Conservation (phyloP, 495 filamentous ascomycete genomes). For the Hyphodiscus hymeniophilus region DNA sequence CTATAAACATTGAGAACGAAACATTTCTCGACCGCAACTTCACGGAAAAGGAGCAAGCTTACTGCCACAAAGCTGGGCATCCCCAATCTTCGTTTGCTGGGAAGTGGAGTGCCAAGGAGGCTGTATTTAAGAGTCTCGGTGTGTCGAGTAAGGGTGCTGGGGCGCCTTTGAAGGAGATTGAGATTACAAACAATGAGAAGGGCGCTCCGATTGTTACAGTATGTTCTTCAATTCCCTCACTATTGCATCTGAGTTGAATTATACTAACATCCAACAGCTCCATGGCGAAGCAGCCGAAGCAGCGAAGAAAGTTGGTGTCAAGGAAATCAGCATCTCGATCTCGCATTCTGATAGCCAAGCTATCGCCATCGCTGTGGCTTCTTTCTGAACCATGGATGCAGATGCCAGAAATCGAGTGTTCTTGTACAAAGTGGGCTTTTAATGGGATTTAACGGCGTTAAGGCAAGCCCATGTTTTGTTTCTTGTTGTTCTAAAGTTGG, state of each 20-base stretch:
- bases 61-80: constrained; percentile 70
- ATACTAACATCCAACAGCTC: constrained; percentile 44
- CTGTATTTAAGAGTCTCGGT: constrained; percentile 95
- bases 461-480: too few relatives aligned
- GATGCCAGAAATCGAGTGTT: too few relatives aligned
- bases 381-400: too few relatives aligned
- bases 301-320: constrained; percentile 76
- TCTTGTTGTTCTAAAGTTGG: too few relatives aligned
- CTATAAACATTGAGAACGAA: constrained; percentile 85
- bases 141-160: constrained; percentile 82
- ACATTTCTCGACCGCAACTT: constrained; percentile 96
- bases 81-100: constrained; percentile 85
- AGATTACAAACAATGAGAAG: constrained; percentile 71
- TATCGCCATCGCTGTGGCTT: constrained; percentile 84
- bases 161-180: constrained; percentile 87
- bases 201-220: constrained; percentile 81
- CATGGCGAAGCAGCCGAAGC: constrained; percentile 74
- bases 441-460: too few relatives aligned
- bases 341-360: constrained; percentile 89
- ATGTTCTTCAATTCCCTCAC: constrained; percentile 32
- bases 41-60: constrained; percentile 68
- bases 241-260: not conserved
- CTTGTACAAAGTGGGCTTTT: too few relatives aligned
- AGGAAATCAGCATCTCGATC: constrained; percentile 83
- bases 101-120: constrained; percentile 95